Evolutionary conservation across 306 rosid species (phyloP).

Genomic region (barrel medic (Medicago truncatula)): DNA sequence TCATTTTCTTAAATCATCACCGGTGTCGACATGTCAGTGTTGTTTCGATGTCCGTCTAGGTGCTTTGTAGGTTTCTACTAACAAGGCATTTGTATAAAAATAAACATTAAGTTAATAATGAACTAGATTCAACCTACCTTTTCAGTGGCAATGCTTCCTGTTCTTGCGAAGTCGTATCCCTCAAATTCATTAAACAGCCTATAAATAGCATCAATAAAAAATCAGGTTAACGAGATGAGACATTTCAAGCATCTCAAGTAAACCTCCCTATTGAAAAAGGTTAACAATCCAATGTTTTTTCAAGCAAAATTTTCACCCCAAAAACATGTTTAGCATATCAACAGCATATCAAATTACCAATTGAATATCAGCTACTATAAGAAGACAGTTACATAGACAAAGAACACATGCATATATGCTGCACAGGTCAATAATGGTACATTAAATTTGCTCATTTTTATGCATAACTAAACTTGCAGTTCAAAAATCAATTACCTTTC

Average conservation of each 20-base stretch:
- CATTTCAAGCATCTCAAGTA: not conserved
- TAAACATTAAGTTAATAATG: not conserved
- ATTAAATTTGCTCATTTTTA: not conserved
- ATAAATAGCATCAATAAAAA: constrained; percentile 29
- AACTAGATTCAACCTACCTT: constrained; percentile 50
- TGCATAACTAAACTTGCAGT: not conserved
- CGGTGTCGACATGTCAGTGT: too few species aligned
- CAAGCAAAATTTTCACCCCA: not conserved
- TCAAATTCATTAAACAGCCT: constrained; percentile 82
- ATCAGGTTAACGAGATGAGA: not conserved
- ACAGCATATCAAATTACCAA: not conserved
- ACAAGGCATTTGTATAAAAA: not conserved
- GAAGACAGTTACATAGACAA: not conserved
- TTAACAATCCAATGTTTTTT: not conserved
- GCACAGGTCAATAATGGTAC: not conserved
- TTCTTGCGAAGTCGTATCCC: constrained; percentile 88
- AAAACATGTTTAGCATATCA: not conserved
- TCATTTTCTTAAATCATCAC: too few species aligned
- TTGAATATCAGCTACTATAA: not conserved
- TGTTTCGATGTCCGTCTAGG: too few species aligned
- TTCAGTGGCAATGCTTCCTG: constrained; percentile 78
- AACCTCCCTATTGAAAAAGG: not conserved
- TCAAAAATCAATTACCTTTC: constrained; percentile 58
- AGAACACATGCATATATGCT: not conserved
- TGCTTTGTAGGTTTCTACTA: not conserved